Base-by-base conservation (phyloP, 306 rosid genomes). In the Coriaria nepalensis region DNA sequence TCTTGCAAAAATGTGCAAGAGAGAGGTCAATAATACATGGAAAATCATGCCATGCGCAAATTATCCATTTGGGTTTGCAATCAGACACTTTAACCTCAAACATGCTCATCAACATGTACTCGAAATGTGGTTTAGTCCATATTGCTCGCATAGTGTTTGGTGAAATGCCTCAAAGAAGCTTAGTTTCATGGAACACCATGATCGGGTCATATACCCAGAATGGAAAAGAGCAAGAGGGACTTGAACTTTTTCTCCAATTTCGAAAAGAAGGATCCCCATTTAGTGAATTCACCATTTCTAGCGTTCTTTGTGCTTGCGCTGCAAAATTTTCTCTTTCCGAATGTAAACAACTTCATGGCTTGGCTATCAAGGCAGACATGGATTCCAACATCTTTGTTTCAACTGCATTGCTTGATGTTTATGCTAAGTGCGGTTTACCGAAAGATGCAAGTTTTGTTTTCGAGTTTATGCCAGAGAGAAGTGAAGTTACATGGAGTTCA, bases 401-500 rank as follows among this genome's bases (percentile, higher is more conserved):
- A 13, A 90, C 92, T 46, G 82, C 87, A 39, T 74, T 81, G 61
- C 81, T 84, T 12, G 82, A 81, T 50, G 82, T 85, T 53, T 84
- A 90, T 52, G 82, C 81, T 2, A 81, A 85, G 65, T 75, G 82
- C 65, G 79, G 78, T 65, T 72, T 57, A 40, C 65, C 79, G 49
- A 63, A 69, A 62, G 80, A 79, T 40, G 90, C 97, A 5, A 50
- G 56, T 50, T 29, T 10, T 59, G 72, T 90, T 13, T 84, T 84
- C 47, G 69, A 69, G 65, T 66, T 70, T 44, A 78, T 88, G 87
- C 77, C 83, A 0, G 78, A 81, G 59, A 78, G 60, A 47, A 84
- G 49, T 65, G 70, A 45, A 38, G 95, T 90, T 39, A 90, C 93
- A 0, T 90, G 97, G 97, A 84, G 90, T 77, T 90, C 97, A 10